A percentile compares a stretch with the other conserved stretches of the same genome.
phyloP scores from a whole-genome alignment of 139 green algal species.

The Asterochloris sp. region DNA sequence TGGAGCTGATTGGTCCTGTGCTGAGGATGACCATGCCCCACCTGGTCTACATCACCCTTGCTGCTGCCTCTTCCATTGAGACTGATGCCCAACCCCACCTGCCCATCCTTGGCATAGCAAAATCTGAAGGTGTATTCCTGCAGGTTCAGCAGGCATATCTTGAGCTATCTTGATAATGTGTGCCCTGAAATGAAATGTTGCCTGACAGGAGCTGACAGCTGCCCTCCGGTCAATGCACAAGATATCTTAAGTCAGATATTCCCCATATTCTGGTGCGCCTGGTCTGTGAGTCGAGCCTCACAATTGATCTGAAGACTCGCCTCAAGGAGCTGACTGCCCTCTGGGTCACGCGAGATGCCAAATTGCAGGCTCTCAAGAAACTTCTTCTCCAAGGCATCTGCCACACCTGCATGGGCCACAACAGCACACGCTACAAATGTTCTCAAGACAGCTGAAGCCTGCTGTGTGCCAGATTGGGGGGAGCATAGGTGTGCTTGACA shows the following conservation, averaged over 20 bases:
- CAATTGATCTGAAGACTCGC: constrained; percentile 19
- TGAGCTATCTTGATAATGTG: background rate
- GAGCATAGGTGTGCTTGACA: too few species aligned
- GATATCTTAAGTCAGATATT: background rate
- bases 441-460: background rate
- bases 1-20: background rate
- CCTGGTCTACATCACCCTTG: constrained; percentile 6
- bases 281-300: background rate
- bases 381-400: constrained; percentile 57
- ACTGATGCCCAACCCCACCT: constrained; percentile 34
- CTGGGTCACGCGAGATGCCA: constrained; percentile 62
- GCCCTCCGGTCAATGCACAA: background rate
- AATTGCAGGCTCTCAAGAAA: constrained; percentile 76
- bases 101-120: constrained; percentile 45
- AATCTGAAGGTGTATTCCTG: constrained; percentile 83
- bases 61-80: constrained; percentile 7
- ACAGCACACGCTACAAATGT: background rate
- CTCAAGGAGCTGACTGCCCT: constrained; percentile 66
- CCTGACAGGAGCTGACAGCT: background rate
- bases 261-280: background rate
- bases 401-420: constrained; percentile 42
- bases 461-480: background rate
- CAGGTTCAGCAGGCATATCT: background rate
- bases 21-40: background rate
- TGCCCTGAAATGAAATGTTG: background rate